Evolutionary conservation across 768 basidiomycete genomes (phyloP), one percentile per base, ranked within the genome.

Genomic region (Floccularia luteovirens): DNA sequence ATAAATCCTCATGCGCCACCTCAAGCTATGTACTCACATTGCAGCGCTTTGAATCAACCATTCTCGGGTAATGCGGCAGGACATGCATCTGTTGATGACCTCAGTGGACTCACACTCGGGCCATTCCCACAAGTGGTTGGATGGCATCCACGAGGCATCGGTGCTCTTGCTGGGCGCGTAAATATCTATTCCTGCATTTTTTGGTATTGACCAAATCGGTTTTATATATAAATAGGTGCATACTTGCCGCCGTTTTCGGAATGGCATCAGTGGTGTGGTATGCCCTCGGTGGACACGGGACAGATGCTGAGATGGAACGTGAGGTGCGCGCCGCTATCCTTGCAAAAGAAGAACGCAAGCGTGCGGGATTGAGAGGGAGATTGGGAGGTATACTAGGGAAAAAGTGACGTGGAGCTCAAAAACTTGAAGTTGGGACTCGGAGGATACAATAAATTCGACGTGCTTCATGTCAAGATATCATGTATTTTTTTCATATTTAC

Each of bases 221-320:
- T 45, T 24, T 25, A 32, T 39, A 24, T 53, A 14, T 43, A 6
- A 57, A 55, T 14, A 84, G 82, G 14, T 90, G 85, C 47, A 80
- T 97, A 25, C 61, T 97, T 39, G 75, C 88, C 1, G 92, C 90
- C 1, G 64, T 87, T 11, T 45, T 94, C 27, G 94, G 94, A 0
- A 86, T 96, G 81, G 46, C 66, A 5, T 72, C 77, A 1, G 87
- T 94, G 22, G 64, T 79, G 27, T 98, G 92, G 90, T 98, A 98
- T 60, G 64, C 82, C 25, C 64, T 79, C 33, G 88, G 89, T n/a
- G 77, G 75, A 3, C 63, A 63, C 42, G 65, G 88, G 44, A 73
- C 82, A 32, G 90, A 90, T 30, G 80, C 80, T 48, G 91, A 94
- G 63, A 70, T 89, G 24, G 89, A 90, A 56, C 66, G 72, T 14